Conservation (phyloP, 148 eudicot genomes). For the Amaranthus palmeri region DNA sequence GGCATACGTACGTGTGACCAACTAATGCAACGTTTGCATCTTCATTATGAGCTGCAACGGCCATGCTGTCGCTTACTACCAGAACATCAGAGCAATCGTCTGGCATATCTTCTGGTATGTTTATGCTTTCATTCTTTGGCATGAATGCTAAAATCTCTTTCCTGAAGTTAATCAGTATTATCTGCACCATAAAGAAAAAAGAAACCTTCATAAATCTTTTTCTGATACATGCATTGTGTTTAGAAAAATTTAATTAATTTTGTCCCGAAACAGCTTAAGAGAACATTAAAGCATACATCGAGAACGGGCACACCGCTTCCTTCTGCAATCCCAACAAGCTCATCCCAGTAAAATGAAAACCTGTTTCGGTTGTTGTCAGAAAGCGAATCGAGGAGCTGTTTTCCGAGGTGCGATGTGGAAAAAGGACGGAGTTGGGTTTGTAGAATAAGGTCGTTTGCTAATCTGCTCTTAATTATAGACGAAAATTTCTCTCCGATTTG, state of each 20-base stretch:
- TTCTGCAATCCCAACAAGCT: conserved; percentile 66
- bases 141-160: conserved; percentile 79
- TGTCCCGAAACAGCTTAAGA: background rate
- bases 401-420: conserved; percentile 31
- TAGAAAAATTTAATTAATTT: background rate
- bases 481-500: conserved; percentile 65
- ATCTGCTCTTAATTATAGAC: conserved; percentile 52
- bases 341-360: conserved; percentile 69
- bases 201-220: background rate
- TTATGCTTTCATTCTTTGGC: conserved; percentile 30
- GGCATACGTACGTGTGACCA: conserved; percentile 84
- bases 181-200: conserved; percentile 31
- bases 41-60: conserved; percentile 80
- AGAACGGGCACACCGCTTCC: conserved; percentile 64
- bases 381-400: conserved; percentile 44
- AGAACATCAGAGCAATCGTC: conserved; percentile 86
- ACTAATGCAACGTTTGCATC: conserved; percentile 82
- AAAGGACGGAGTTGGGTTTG: conserved; percentile 67
- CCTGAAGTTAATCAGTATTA: conserved; percentile 77
- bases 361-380: conserved; percentile 37
- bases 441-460: conserved; percentile 62
- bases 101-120: conserved; percentile 30
- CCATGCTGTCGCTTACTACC: conserved; percentile 57
- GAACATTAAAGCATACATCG: conserved; percentile 33
- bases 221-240: background rate